These are phyloP conservation scores for Uromyces viciae-fabae DNA, from an alignment of 1,284 basidiomycete genomes.

Conservation along the genomic window DNA sequence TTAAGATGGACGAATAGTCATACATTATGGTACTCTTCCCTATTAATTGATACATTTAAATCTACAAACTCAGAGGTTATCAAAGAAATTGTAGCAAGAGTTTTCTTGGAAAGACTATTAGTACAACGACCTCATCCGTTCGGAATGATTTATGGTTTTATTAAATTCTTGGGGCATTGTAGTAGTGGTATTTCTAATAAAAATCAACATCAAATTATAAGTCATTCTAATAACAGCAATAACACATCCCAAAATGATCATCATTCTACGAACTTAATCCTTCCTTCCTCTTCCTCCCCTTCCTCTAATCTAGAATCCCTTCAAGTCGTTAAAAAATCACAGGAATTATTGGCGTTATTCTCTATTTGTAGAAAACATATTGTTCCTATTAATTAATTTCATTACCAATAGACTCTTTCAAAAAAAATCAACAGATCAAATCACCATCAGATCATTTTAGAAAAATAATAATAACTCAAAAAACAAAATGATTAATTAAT, in stretches of 20 bases:
- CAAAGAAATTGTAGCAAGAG: conserved; percentile 83
- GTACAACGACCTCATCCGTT: conserved; percentile 95
- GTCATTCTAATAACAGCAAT: background rate
- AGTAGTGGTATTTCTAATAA: background rate
- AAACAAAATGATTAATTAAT: background rate
- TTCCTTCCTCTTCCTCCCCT: too few species aligned
- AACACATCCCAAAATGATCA: too few species aligned
- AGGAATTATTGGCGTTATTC: conserved; percentile 33
- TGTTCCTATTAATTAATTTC: conserved; percentile 20
- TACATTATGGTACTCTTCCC: conserved; percentile 71
- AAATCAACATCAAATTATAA: background rate
- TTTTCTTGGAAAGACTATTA: conserved; percentile 86
- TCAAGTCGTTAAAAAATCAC: conserved; percentile 19
- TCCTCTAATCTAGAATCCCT: background rate
- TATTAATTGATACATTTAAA: conserved; percentile 79
- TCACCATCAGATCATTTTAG: background rate
- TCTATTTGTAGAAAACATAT: conserved; percentile 33
- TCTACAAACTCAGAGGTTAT: conserved; percentile 69
- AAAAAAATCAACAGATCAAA: background rate
- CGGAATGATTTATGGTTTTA: conserved; percentile 89
- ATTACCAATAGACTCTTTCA: background rate
- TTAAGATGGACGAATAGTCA: conserved; percentile 94
- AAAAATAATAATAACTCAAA: background rate
- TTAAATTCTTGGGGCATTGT: conserved; percentile 69
- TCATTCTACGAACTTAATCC: too few species aligned